phyloP scores from a whole-genome alignment of 108 stramenopile genomes.

The Mayamaea pseudoterrestris region DNA sequence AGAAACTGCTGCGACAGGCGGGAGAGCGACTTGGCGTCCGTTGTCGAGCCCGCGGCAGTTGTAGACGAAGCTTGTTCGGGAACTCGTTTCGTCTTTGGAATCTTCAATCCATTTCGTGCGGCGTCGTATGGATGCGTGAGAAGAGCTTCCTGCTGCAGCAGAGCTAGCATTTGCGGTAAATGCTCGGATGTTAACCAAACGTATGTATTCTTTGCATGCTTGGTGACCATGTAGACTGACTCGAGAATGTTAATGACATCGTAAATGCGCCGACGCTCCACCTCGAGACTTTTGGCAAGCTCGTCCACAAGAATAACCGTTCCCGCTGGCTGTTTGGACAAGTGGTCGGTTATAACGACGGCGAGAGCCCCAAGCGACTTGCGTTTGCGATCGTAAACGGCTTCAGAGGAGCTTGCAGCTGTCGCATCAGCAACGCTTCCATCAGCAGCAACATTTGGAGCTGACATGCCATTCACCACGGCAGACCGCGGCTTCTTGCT shows the following conservation, averaged over 20 bases:
- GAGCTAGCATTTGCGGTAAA: constrained; percentile 43
- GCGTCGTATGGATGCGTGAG: constrained; percentile 34
- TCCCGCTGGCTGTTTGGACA: constrained; percentile 11
- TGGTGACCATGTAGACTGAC: constrained; percentile 55
- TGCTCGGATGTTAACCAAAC: constrained; percentile 65
- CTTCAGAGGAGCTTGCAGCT: not conserved
- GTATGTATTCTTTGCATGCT: constrained; percentile 86
- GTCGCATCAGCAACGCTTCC: not conserved
- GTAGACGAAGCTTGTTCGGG: not conserved
- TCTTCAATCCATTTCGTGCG: not conserved
- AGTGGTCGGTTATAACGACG: constrained; percentile 50
- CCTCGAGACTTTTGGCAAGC: constrained; percentile 64
- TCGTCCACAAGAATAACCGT: constrained; percentile 36
- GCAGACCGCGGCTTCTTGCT: not conserved
- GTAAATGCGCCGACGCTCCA: constrained; percentile 89
- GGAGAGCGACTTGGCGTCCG: constrained; percentile 37
- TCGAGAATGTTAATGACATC: constrained; percentile 95
- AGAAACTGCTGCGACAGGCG: constrained; percentile 70
- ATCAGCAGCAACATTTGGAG: too few species aligned
- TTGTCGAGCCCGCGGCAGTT: not conserved
- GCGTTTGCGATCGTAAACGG: constrained; percentile 49
- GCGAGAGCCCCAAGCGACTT: constrained; percentile 71
- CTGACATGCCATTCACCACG: too few species aligned
- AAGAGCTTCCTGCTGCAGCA: constrained; percentile 49
- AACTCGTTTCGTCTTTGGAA: not conserved